These are phyloP conservation scores for Candolleomyces efflorescens DNA, from an alignment of 768 basidiomycete genomes.

Conservation along the genomic window DNA sequence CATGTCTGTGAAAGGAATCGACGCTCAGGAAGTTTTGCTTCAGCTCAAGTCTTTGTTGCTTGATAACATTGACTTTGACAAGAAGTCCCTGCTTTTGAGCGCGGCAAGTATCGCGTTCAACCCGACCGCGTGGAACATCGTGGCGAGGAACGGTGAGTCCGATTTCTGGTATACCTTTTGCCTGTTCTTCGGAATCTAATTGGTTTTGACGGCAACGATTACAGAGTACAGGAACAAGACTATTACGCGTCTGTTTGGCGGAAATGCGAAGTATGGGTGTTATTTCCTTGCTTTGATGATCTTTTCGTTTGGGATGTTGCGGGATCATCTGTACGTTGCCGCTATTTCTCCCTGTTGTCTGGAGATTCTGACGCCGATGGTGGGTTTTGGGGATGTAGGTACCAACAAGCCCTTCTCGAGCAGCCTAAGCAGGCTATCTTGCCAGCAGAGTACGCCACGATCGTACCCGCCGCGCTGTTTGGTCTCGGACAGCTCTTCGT, in stretches of 20 bases:
- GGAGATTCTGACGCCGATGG: too few species aligned
- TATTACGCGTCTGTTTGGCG: slow-evolving; percentile 78
- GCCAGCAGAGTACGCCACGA: slow-evolving; percentile 56
- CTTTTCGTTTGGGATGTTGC: slow-evolving; percentile 78
- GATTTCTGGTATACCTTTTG: not conserved
- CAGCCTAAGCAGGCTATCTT: slow-evolving; percentile 72
- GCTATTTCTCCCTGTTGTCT: not conserved
- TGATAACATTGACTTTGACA: slow-evolving; percentile 49
- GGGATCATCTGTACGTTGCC: slow-evolving; percentile 67
- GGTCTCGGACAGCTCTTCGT: slow-evolving; percentile 80
- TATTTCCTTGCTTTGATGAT: slow-evolving; percentile 86
- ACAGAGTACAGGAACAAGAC: slow-evolving; percentile 74
- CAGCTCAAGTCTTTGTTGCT: slow-evolving; percentile 2
- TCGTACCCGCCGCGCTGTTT: slow-evolving; percentile 61
- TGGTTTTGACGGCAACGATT: not conserved
- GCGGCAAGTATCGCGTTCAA: slow-evolving; percentile 82
- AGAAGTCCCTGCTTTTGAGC: slow-evolving; percentile 61
- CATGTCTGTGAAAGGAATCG: slow-evolving; percentile 3
- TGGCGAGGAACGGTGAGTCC: slow-evolving; percentile 84
- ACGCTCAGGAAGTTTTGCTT: not conserved
- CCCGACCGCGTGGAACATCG: slow-evolving; percentile 93
- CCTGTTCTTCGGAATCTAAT: not conserved
- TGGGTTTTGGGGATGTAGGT: slow-evolving; percentile 44
- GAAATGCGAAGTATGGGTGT: slow-evolving; percentile 70
- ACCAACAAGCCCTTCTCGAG: slow-evolving; percentile 64